These are phyloP conservation scores for Filobasidium wieringae DNA, from an alignment of 768 basidiomycete genomes.

Conservation along the genomic window DNA sequence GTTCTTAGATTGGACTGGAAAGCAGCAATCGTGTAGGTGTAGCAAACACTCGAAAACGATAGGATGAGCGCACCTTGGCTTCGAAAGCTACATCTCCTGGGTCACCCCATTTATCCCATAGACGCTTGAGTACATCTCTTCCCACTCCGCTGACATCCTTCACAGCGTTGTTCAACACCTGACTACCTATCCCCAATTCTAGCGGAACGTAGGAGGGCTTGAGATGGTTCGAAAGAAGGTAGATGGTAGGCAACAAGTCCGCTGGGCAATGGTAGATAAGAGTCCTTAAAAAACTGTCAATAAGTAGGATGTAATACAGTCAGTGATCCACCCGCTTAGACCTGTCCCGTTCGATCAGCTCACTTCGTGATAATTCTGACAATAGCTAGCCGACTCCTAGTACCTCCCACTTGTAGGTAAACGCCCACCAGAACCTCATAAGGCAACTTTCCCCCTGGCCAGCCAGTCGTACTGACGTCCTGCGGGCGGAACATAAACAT, in stretches of 20 bases:
- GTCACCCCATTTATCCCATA: constrained; percentile 64
- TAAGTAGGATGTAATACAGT: constrained; percentile 47
- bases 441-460: constrained; percentile 34
- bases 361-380: constrained; percentile 36
- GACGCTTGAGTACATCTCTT: constrained; percentile 25
- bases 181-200: constrained; percentile 42
- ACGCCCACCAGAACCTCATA: constrained; percentile 35
- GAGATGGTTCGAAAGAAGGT: constrained; percentile 70
- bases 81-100: constrained; percentile 77
- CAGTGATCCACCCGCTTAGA: constrained; percentile 21
- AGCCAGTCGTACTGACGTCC: constrained; percentile 19
- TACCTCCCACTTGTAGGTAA: constrained; percentile 35
- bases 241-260: constrained; percentile 63
- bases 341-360: not conserved
- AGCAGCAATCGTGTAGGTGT: not conserved
- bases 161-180: constrained; percentile 44
- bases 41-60: not conserved
- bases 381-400: constrained; percentile 29
- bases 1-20: constrained; percentile 27
- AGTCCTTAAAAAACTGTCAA: constrained; percentile 54
- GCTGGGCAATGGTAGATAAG: constrained; percentile 55
- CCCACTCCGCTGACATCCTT: constrained; percentile 33
- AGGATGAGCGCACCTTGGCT: constrained; percentile 46
- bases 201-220: constrained; percentile 60
- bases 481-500: constrained; percentile 28